Base-by-base conservation (phyloP, 805 yeast species). In the Yarrowia sp. region DNA sequence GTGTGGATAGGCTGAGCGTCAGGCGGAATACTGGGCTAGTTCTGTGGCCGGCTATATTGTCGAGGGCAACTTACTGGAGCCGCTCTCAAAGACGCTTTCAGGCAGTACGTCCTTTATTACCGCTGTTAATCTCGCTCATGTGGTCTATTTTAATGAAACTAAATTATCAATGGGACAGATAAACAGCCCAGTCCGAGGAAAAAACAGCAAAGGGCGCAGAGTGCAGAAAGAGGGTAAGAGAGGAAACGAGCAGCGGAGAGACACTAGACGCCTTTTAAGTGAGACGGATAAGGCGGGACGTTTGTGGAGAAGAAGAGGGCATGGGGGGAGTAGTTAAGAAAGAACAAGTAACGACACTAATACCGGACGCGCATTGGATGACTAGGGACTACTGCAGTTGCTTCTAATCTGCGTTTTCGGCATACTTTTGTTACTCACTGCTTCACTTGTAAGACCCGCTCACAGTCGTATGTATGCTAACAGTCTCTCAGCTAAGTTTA, bases 111-210 rank as follows among this genome's bases (percentile, higher is more conserved):
- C 19, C 40, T n/a, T n/a, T 35, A n/a, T 35, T 35, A 9, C 22
- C 6, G 12, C 43, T 21, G 22, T 19, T 19, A 38, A 38, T 38
- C 14, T 38, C 43, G 43, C 48, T 28, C 51, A 46, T 46, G 54
- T 48, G 54, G 54, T 30, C 26, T 19, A 30, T 30, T 46, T 48
- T 51, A 33, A 49, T 49, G 30, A 49, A 49, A 49, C 56, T 49
- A 28, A 46, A 46, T 24, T 43, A 19, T 28, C 11, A 7, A 49
- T 49, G 41, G 56, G 56, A 32, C 41, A 21, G 58, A 51, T 33
- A 49, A 21, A 49, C 54, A 30, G 51, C 33, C 51, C 35, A 48
- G 56, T 14, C 56, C 56, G 54, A 32, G 28, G 26, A 49, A 46
- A 28, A 51, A 10, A 51, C 41, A 22, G 56, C 30, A 33, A 33